Evolutionary conservation across 192 early-diverging fungal species (phyloP).

Genomic region (Jimgerdemannia lactiflua): DNA sequence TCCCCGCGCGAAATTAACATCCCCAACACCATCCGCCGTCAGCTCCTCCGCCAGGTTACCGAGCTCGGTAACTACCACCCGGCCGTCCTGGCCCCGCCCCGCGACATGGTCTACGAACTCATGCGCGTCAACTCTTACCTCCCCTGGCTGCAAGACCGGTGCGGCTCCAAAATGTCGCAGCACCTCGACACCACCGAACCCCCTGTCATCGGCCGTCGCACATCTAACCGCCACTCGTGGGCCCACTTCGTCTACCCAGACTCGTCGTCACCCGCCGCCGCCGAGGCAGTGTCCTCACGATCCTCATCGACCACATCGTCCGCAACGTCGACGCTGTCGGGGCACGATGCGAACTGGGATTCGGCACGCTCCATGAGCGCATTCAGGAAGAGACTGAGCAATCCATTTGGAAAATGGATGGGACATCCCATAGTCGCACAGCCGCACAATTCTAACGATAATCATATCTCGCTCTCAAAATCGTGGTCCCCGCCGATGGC

Average conservation of each 20-base stretch:
- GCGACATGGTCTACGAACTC: constrained; percentile 23
- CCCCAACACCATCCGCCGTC: constrained; percentile 20
- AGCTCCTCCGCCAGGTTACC: constrained; percentile 19
- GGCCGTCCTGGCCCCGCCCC: constrained; percentile 19
- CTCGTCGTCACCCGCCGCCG: background rate
- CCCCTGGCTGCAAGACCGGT: background rate
- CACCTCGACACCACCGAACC: background rate
- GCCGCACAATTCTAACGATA: background rate
- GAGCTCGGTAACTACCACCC: constrained; percentile 24
- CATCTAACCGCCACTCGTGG: background rate
- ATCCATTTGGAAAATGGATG: background rate
- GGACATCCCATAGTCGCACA: background rate
- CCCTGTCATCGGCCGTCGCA: background rate
- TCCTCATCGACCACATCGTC: background rate
- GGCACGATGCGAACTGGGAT: background rate
- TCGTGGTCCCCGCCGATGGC: background rate
- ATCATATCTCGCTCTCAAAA: background rate
- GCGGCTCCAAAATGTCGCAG: background rate
- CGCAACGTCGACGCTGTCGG: background rate
- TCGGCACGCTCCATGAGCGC: background rate
- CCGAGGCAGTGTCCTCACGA: background rate
- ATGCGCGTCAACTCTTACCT: constrained; percentile 21
- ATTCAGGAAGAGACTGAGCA: background rate
- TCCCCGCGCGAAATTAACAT: constrained; percentile 38
- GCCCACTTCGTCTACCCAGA: background rate